Percentiles rank a stretch among this genome's conserved stretches.
Evolutionary conservation across 495 filamentous ascomycete genomes (phyloP).

Genomic region (Daldinia decipiens): DNA sequence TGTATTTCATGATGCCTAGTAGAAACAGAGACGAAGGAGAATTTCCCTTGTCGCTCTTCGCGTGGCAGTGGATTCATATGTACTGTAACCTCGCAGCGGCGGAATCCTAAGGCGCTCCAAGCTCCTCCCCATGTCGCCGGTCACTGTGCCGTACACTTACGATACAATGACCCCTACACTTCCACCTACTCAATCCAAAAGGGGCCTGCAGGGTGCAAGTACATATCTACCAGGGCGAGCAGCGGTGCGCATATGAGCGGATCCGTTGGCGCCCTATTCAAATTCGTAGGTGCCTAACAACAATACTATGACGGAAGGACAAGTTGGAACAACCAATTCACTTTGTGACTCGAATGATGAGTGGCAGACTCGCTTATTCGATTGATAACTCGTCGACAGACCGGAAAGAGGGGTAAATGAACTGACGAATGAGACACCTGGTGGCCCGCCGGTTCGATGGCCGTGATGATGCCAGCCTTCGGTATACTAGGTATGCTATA

Average conservation of each 20-base stretch:
- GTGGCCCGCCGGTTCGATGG: constrained; percentile 40
- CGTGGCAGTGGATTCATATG: constrained; percentile 46
- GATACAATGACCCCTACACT: constrained; percentile 9
- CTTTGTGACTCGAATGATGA: constrained; percentile 32
- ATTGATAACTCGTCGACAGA: constrained; percentile 32
- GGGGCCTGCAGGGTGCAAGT: constrained; percentile 20
- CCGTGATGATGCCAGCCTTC: constrained; percentile 21
- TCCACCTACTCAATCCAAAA: constrained; percentile 22
- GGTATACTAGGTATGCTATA: constrained; percentile 29
- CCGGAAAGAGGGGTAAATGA: constrained; percentile 28
- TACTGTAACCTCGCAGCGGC: constrained; percentile 36
- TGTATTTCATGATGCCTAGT: constrained; percentile 1
- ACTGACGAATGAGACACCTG: constrained; percentile 32
- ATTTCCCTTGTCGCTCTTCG: constrained; percentile 34
- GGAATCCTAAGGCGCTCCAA: constrained; percentile 32
- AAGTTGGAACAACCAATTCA: constrained; percentile 35
- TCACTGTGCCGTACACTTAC: constrained; percentile 28
- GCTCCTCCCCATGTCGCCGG: constrained; percentile 12
- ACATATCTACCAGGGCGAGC: constrained; percentile 26
- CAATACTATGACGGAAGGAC: constrained; percentile 34
- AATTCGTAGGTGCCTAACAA: constrained; percentile 42
- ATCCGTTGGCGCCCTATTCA: constrained; percentile 36
- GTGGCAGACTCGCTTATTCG: constrained; percentile 26
- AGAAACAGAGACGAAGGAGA: constrained; percentile 18
- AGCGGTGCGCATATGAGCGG: constrained; percentile 33